Evolutionary conservation across 495 filamentous ascomycete genomes (phyloP), one percentile per base, ranked within the genome.

Genomic region (Penicillium lagena): DNA sequence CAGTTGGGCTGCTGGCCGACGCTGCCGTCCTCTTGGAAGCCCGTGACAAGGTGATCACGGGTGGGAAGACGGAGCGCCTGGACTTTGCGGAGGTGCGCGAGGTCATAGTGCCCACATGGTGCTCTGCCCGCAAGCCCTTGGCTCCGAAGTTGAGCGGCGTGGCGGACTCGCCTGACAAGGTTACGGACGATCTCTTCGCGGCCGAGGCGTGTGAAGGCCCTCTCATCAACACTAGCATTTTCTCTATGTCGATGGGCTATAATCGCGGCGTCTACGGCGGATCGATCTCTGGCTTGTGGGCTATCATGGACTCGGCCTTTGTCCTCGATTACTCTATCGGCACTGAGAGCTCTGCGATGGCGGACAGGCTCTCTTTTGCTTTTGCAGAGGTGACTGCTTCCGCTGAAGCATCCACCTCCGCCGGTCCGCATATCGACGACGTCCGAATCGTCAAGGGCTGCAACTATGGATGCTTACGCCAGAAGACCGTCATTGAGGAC

Each of bases 231-330:
- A 37, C 38, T 15, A 47, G 45, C 27, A 47, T 47, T 7, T 47
- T 41, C 38, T 29, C 38, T 7, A 47, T 47, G 45, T 47, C 45
- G 2, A 28, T 41, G 12, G 45, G 45, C 9, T 47, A 47, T 14
- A 47, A 47, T 30, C 38, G 45, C 27, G 45, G 45, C 14, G 39
- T 41, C 1, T 47, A 47, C 17, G 45, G 45, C 9, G 45, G 45
- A 35, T 47, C 45, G 7, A 47, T 47, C 12, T 47, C 45, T 30
- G 45, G 45, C 13, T 15, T 47, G 8, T 47, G 45, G 45, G 22
- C 45, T 42, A 37, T 47, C 27, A 47, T 47, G 45, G 39, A 47
- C 38, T 42, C 45, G 31, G 45, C 45, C 12, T 47, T 47, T 37
- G 39, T 47, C 9, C 27, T 47, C 4, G 45, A 42, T 17, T 47